These are phyloP conservation scores for Alternaria burnsii DNA, from an alignment of 2,329 filamentous ascomycete genomes.

Conservation along the genomic window DNA sequence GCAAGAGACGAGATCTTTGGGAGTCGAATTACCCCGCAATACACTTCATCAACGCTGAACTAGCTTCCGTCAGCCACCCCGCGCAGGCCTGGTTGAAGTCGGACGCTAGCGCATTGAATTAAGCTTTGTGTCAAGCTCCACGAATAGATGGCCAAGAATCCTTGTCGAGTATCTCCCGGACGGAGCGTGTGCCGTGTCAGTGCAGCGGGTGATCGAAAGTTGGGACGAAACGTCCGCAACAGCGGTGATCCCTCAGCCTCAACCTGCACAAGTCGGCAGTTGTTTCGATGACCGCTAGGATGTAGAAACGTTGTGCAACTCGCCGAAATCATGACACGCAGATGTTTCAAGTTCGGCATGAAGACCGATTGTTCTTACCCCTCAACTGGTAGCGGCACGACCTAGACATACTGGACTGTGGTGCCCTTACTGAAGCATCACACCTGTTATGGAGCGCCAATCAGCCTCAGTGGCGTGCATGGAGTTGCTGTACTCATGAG, in stretches of 20 bases:
- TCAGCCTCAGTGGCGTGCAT: conserved; percentile 3
- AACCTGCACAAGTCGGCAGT: conserved; percentile 9
- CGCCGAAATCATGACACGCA: not conserved
- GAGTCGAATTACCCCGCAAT: conserved; percentile 32
- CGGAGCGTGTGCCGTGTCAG: conserved; percentile 20
- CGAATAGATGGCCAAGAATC: conserved; percentile 35
- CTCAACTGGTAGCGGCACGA: not conserved
- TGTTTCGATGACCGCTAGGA: not conserved
- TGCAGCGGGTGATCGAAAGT: conserved; percentile 13
- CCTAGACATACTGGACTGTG: not conserved
- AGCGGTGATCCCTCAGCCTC: conserved; percentile 16
- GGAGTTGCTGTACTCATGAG: conserved; percentile 2
- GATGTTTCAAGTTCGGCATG: not conserved
- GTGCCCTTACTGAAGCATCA: not conserved
- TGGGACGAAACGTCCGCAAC: conserved; percentile 13
- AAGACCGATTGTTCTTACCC: not conserved
- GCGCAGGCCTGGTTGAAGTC: conserved; percentile 20
- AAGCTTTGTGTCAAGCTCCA: conserved; percentile 39
- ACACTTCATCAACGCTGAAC: conserved; percentile 16
- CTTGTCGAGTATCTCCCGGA: conserved; percentile 33
- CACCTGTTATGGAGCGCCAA: not conserved
- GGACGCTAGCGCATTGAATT: conserved; percentile 28
- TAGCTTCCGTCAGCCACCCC: conserved; percentile 39
- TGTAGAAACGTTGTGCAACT: not conserved
- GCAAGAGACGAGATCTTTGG: not conserved